Conservation (phyloP, 2,329 filamentous ascomycete genomes). For the Septoria linicola region DNA sequence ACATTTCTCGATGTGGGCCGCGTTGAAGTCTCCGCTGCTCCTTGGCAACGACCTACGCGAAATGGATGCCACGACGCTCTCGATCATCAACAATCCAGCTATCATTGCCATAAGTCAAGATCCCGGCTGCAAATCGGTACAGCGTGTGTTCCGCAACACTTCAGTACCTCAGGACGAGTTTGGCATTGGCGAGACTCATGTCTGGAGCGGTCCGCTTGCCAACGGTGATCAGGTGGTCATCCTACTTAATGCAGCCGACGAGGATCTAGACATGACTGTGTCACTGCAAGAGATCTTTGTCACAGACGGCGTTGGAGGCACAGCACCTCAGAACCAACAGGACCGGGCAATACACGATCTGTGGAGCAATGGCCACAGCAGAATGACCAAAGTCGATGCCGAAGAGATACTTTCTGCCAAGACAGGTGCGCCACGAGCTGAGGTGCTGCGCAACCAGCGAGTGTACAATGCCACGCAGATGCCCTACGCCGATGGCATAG, state of each 20-base stretch:
- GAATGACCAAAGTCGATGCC: slow-evolving; percentile 5
- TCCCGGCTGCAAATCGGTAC: slow-evolving; percentile 28
- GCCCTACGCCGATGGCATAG: neutral
- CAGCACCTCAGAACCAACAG: slow-evolving; percentile 2
- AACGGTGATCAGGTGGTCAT: slow-evolving; percentile 7
- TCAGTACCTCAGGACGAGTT: slow-evolving; percentile 1
- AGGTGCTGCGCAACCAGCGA: neutral
- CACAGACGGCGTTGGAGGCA: neutral
- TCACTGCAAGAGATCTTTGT: slow-evolving; percentile 3
- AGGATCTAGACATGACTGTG: slow-evolving; percentile 3
- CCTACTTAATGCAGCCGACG: neutral
- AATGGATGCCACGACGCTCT: slow-evolving; percentile 36
- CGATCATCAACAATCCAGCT: slow-evolving; percentile 51
- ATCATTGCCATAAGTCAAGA: slow-evolving; percentile 54
- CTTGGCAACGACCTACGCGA: slow-evolving; percentile 48
- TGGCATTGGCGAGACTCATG: slow-evolving; percentile 2
- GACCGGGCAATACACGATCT: neutral
- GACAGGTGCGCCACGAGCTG: neutral
- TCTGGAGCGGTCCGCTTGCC: slow-evolving; percentile 5
- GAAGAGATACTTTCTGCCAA: slow-evolving; percentile 2
- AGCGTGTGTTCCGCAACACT: neutral
- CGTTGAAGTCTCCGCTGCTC: slow-evolving; percentile 49
- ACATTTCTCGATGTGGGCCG: slow-evolving; percentile 52
- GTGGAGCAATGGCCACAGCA: slow-evolving; percentile 3
- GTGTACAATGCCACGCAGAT: slow-evolving; percentile 4